These are phyloP conservation scores for Isochrysis galbana DNA, from an alignment of 78 protist species.

Conservation along the genomic window DNA sequence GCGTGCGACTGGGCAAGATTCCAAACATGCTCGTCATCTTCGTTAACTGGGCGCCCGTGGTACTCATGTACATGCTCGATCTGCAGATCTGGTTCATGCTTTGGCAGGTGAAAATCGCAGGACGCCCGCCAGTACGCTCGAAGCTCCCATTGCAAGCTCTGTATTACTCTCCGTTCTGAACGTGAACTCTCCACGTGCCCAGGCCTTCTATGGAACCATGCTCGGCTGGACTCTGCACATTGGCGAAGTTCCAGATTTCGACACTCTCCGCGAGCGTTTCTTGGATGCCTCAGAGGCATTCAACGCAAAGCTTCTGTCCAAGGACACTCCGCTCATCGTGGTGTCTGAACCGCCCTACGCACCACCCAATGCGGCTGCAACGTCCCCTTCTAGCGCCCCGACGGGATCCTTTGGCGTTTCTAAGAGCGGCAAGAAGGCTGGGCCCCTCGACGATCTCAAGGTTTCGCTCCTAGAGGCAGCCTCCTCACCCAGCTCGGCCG, in stretches of 20 bases:
- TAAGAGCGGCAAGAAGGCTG: too few species aligned
- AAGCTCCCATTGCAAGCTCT: too few species aligned
- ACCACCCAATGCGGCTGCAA: background rate
- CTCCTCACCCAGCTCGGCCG: too few species aligned
- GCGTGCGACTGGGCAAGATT: background rate
- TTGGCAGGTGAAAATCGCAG: too few species aligned
- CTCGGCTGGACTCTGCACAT: background rate
- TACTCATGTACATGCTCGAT: conserved; percentile 2
- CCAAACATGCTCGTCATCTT: background rate
- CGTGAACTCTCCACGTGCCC: too few species aligned
- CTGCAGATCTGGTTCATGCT: conserved; percentile 1
- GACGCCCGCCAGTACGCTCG: too few species aligned
- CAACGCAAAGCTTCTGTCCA: background rate
- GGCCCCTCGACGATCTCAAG: background rate
- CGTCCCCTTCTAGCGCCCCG: too few species aligned
- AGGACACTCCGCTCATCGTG: background rate
- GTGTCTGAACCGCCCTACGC: background rate
- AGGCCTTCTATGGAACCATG: background rate
- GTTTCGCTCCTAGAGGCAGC: background rate
- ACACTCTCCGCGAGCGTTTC: background rate
- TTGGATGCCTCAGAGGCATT: background rate
- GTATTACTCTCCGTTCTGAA: too few species aligned
- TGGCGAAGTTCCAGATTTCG: background rate
- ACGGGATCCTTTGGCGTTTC: too few species aligned
- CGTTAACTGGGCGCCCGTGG: background rate